phyloP scores from a whole-genome alignment of 2,329 filamentous ascomycete species.

The Fusarium dimerum region DNA sequence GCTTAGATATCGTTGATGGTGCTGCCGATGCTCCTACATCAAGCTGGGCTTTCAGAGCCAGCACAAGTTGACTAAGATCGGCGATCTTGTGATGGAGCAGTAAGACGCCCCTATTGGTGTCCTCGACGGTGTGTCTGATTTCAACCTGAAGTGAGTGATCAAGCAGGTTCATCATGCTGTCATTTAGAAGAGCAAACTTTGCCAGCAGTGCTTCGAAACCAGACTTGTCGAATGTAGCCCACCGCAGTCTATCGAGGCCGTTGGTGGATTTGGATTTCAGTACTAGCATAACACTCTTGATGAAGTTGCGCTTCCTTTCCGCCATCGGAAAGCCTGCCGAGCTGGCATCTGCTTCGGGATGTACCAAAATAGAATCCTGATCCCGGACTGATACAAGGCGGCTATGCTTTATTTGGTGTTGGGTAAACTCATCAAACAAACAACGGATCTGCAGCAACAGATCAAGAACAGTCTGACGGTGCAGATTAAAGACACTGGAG shows the following conservation, averaged over 20 bases:
- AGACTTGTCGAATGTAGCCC: slow-evolving; percentile 48
- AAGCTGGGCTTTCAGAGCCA: slow-evolving; percentile 47
- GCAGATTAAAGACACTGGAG: slow-evolving; percentile 50
- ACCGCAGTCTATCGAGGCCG: slow-evolving; percentile 38
- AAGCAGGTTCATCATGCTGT: slow-evolving; percentile 49
- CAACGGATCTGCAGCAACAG: slow-evolving; percentile 49
- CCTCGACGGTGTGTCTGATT: slow-evolving; percentile 48
- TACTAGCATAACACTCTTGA: slow-evolving; percentile 44
- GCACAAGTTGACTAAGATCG: slow-evolving; percentile 47
- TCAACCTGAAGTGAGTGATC: slow-evolving; percentile 49
- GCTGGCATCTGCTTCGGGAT: slow-evolving; percentile 46
- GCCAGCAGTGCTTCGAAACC: slow-evolving; percentile 46
- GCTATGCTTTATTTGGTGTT: slow-evolving; percentile 42
- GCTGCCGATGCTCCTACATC: slow-evolving; percentile 29
- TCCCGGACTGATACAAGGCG: slow-evolving; percentile 38
- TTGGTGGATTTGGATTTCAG: slow-evolving; percentile 40
- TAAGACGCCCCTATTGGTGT: slow-evolving; percentile 48
- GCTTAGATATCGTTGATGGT: slow-evolving; percentile 34
- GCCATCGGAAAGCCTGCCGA: slow-evolving; percentile 47
- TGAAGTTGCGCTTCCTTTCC: slow-evolving; percentile 42
- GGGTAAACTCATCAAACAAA: slow-evolving; percentile 48
- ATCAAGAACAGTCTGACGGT: slow-evolving; percentile 51
- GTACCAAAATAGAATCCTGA: slow-evolving; percentile 34
- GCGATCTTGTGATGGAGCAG: slow-evolving; percentile 48
- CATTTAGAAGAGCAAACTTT: slow-evolving; percentile 47